Base-by-base conservation (phyloP, 73 alveolate species). In the Paramecium sexaurelia region DNA sequence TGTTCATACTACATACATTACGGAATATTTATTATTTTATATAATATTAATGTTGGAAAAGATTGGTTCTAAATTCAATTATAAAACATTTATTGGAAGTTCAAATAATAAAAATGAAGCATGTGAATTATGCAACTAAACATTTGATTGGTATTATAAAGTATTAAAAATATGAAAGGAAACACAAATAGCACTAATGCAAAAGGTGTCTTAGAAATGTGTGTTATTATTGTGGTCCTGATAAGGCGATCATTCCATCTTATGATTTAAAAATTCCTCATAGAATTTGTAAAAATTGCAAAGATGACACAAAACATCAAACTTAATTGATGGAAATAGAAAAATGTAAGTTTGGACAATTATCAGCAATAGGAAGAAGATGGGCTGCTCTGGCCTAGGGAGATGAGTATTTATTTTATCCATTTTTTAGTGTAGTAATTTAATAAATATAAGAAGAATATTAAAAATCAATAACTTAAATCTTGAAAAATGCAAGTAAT, bases 241-340 rank as follows among this genome's bases (percentile, higher is more conserved):
- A 78, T 29, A 78, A 78, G 17, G 32, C 68, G 6, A 24, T 78
- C 32, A 78, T 78, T 40, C 73, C 73, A 26, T 37, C 68, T 41
- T 32, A 43, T 40, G 90, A 78, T 45, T 40, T 61, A 29, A 78
- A 26, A 61, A 43, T 45, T 19, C 75, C 90, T 41, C 90, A 78
- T 78, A 39, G 90, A 78, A 78, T 43, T 40, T 78, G 90, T 33
- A 78, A 78, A 27, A 43, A 39, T 24, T 78, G 90, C 17, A 78
- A 43, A 78, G 90, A 78, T 40, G 90, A 78, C 3, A 20, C 17
- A 40, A 19, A 24, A 24, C 75, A 37, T 41, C 11, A 41, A 45
- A 40, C 39, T 3, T 45, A 78, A 27, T 29, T 19, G 32, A 39
- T 39, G 40, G 90, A 78, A 10, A 32, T 29, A 19, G 71, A 78